phyloP scores from a whole-genome alignment of 2,329 filamentous ascomycete species.

The Aureobasidium musti region DNA sequence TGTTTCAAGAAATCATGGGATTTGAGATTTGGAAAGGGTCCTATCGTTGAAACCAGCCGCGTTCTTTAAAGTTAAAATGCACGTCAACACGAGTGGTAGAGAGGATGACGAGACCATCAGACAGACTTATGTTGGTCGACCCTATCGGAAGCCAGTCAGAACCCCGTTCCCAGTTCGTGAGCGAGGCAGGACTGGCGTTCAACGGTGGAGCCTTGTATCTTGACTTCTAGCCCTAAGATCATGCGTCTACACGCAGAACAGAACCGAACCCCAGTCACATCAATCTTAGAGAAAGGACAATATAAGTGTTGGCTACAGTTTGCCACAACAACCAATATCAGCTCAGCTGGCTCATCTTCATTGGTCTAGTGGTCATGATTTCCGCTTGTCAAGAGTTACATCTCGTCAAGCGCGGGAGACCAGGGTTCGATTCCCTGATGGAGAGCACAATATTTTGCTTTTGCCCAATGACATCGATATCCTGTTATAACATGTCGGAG shows the following conservation, averaged over 20 bases:
- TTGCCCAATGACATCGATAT: not conserved
- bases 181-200: not conserved
- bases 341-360: constrained; percentile 25
- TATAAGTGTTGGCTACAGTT: too few species aligned
- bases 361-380: constrained; percentile 30
- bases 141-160: not conserved
- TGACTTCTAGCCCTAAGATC: not conserved
- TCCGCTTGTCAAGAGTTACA: constrained; percentile 26
- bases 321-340: constrained; percentile 16
- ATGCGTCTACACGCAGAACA: not conserved
- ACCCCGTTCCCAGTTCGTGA: not conserved
- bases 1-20: constrained; percentile 11
- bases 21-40: too few species aligned
- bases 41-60: constrained; percentile 4
- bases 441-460: constrained; percentile 23
- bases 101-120: not conserved
- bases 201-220: not conserved
- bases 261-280: too few species aligned
- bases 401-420: constrained; percentile 37
- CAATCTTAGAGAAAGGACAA: too few species aligned
- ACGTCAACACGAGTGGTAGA: not conserved
- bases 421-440: constrained; percentile 40
- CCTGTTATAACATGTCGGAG: not conserved
- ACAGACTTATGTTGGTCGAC: not conserved
- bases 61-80: not conserved